Conservation (phyloP, 352 stramenopile genomes). For the Pythium coloratum region DNA sequence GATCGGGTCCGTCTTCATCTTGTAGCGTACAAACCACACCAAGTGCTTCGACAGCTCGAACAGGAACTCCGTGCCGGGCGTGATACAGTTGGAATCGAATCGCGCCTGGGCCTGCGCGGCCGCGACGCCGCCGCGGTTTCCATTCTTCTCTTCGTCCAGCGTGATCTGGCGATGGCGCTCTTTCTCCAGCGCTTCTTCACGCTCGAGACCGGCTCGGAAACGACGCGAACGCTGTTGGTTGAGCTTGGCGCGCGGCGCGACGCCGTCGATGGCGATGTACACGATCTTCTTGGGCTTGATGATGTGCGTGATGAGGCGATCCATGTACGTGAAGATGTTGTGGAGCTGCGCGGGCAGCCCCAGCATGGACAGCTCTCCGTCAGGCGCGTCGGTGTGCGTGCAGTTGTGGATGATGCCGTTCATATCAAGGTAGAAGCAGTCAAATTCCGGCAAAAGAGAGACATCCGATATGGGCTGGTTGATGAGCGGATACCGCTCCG, state of each 20-base stretch:
- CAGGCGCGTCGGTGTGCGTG: slow-evolving; percentile 95
- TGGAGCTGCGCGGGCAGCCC: slow-evolving; percentile 95
- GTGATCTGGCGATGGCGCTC: slow-evolving; percentile 67
- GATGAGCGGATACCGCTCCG: slow-evolving; percentile 98
- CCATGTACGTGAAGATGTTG: slow-evolving; percentile 89
- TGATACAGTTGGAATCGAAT: slow-evolving; percentile 99
- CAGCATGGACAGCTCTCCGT: slow-evolving; percentile 89
- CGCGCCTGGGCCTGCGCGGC: slow-evolving; percentile 38
- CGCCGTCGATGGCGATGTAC: slow-evolving; percentile 99
- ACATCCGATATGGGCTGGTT: slow-evolving; percentile 98
- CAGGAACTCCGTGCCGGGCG: slow-evolving; percentile 99
- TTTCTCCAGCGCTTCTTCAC: slow-evolving; percentile 69
- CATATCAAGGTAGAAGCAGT: slow-evolving; percentile 99
- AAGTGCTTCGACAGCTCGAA: slow-evolving; percentile 90
- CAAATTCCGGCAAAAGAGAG: slow-evolving; percentile 97
- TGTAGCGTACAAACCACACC: slow-evolving; percentile 94
- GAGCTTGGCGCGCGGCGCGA: slow-evolving; percentile 98
- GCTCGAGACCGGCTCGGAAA: slow-evolving; percentile 89
- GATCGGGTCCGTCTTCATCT: slow-evolving; percentile 95
- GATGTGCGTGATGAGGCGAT: slow-evolving; percentile 96
- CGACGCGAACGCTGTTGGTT: slow-evolving; percentile 98
- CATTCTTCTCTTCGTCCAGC: slow-evolving; percentile 78
- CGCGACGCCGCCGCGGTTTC: slow-evolving; percentile 24
- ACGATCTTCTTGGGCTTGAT: slow-evolving; percentile 96
- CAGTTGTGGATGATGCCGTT: slow-evolving; percentile 99